Conservation (phyloP, 768 basidiomycete species). For the Lyophyllum atratum region DNA sequence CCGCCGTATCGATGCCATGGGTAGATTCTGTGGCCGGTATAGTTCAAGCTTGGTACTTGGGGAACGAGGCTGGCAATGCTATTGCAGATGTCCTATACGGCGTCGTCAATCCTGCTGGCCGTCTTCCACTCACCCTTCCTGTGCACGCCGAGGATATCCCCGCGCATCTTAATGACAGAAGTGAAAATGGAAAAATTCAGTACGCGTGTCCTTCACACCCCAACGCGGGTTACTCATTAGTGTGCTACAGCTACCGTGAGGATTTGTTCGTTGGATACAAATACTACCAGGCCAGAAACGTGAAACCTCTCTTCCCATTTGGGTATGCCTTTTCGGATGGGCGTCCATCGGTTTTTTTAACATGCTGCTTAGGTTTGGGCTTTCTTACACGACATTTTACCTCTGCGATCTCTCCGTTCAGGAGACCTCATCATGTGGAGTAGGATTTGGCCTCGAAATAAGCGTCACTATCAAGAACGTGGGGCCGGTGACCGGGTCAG, state of each 20-base stretch:
- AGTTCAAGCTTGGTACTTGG: constrained; percentile 66
- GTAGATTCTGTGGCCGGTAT: constrained; percentile 52
- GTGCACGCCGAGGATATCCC: constrained; percentile 62
- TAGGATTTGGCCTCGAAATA: constrained; percentile 37
- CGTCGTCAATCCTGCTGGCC: constrained; percentile 59
- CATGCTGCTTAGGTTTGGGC: constrained; percentile 51
- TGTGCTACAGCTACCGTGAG: constrained; percentile 48
- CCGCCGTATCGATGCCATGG: constrained; percentile 80
- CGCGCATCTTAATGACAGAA: constrained; percentile 55
- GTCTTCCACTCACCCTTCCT: constrained; percentile 64
- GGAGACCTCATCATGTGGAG: constrained; percentile 23
- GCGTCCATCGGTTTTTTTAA: neutral
- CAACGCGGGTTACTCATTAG: neutral
- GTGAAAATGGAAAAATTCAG: constrained; percentile 59
- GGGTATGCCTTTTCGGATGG: constrained; percentile 38
- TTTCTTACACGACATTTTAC: constrained; percentile 75
- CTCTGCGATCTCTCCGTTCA: constrained; percentile 49
- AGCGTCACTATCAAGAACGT: constrained; percentile 55
- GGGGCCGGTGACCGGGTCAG: constrained; percentile 53
- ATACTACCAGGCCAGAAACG: constrained; percentile 54
- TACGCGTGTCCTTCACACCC: constrained; percentile 17
- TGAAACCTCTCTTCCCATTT: constrained; percentile 66
- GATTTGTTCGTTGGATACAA: constrained; percentile 74
- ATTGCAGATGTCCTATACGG: constrained; percentile 69
- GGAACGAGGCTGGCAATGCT: constrained; percentile 66